Conservation (phyloP, 179 eudicot genomes). For the Spinacia oleracea region DNA sequence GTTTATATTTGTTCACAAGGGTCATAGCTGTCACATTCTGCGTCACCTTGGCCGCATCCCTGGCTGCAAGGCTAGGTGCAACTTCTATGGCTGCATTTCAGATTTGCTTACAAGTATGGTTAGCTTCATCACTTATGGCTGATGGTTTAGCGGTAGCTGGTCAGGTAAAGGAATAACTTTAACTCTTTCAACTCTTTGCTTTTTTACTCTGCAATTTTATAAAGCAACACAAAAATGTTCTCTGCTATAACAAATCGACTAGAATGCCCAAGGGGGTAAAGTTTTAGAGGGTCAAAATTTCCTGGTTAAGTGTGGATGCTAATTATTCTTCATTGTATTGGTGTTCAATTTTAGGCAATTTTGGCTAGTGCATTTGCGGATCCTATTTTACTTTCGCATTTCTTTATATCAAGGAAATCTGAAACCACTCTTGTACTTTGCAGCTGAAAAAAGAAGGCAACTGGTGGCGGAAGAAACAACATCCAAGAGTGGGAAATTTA, state of each 20-base stretch:
- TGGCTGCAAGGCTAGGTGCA: constrained; percentile 89
- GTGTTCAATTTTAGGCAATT: constrained; percentile 57
- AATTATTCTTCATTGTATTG: not conserved
- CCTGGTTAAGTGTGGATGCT: too few species aligned
- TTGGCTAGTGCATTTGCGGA: constrained; percentile 99
- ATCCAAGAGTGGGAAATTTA: too few species aligned
- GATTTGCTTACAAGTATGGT: constrained; percentile 92
- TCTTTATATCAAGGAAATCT: too few species aligned
- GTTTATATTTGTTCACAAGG: constrained; percentile 66
- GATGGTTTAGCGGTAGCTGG: constrained; percentile 99
- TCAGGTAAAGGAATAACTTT: constrained; percentile 51
- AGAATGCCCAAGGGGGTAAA: too few species aligned
- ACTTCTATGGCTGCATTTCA: constrained; percentile 97
- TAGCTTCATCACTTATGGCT: constrained; percentile 92
- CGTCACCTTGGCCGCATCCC: constrained; percentile 89
- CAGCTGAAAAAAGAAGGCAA: too few species aligned
- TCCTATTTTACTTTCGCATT: too few species aligned
- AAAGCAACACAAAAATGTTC: not conserved
- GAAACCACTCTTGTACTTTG: too few species aligned
- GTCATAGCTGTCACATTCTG: constrained; percentile 90
- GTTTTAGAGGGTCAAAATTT: too few species aligned
- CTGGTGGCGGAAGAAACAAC: too few species aligned
- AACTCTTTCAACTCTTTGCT: not conserved
- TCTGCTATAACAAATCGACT: too few species aligned
- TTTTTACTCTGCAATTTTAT: not conserved